Conservation (phyloP, 352 stramenopile genomes). For the Peronospora belbahrii region DNA sequence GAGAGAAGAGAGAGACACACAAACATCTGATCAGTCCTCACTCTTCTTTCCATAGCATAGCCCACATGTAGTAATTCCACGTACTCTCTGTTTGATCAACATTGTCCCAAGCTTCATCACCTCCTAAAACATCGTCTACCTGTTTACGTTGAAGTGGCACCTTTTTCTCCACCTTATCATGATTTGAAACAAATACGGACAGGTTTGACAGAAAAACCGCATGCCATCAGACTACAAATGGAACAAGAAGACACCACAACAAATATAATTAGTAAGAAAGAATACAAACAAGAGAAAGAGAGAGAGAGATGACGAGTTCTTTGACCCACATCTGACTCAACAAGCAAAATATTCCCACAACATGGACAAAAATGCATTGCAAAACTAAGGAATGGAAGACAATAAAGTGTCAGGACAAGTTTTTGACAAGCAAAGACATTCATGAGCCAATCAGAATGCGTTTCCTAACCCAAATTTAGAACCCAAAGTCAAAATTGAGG, state of each 20-base stretch:
- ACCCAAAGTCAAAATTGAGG: constrained; percentile 13
- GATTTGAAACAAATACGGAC: constrained; percentile 86
- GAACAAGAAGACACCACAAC: neutral
- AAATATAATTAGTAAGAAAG: neutral
- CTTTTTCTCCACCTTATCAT: constrained; percentile 85
- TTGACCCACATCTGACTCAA: constrained; percentile 76
- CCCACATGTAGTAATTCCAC: constrained; percentile 8
- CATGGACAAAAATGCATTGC: constrained; percentile 87
- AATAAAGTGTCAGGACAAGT: no score
- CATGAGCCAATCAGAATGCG: constrained; percentile 6
- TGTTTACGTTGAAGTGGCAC: constrained; percentile 92
- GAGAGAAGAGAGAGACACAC: neutral
- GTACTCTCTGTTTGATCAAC: constrained; percentile 94
- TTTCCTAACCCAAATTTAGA: neutral
- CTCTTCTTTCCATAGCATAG: neutral
- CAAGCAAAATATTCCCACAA: constrained; percentile 86
- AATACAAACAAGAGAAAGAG: neutral
- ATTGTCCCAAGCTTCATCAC: constrained; percentile 96
- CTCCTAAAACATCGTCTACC: constrained; percentile 97
- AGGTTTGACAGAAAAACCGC: constrained; percentile 88
- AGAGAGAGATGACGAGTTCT: neutral
- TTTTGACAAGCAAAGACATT: neutral
- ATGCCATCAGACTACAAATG: constrained; percentile 71
- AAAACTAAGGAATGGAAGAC: constrained; percentile 1
- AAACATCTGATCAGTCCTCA: neutral